Base-by-base conservation (phyloP, 352 stramenopile species). In the Phytopythium delawarense region DNA sequence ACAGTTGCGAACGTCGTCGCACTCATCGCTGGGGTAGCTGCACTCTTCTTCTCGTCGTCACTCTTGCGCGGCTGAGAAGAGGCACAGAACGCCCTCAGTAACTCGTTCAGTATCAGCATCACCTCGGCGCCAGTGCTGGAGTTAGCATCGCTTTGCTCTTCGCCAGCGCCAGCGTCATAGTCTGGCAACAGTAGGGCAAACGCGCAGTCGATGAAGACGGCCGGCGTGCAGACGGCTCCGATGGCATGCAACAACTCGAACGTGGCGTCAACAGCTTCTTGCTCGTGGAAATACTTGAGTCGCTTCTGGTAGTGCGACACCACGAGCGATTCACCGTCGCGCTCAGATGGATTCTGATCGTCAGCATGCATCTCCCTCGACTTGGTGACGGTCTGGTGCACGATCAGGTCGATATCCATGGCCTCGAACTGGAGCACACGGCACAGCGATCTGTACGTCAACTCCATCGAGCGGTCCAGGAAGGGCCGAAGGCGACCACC, bases 221-320 rank as follows among this genome's bases (percentile, higher is more conserved):
- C 78, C n/a, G 79, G 76, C 0, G 80, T 89, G 35, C 62, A 74
- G 1, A 84, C 61, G 0, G 64, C 57, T 5, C 80, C 87, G 11
- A 94, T 48, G 2, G 74, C 64, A 13, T 67, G 70, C 32, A 96
- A 42, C 52, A 96, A 57, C 57, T 63, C 63, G 3, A 80, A 66
- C 7, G 75, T 72, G 2, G 78, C 66, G 12, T 67, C 53, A 18
- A 92, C 73, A 4, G 84, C 81, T n/a, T 76, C 66, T 57, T 91
- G 77, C 23, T 90, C 83, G 59, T 88, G 78, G 49, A 96, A 93
- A 50, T 79, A 75, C 4, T 69, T 70, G 39, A 94, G 76, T 13
- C 86, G 76, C 61, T 94, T 94, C 45, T 87, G 84, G 66, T 89
- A 96, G 59, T 94, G 84, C 30, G 85, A 78, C 13, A 91, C 66